Base-by-base conservation (phyloP, 139 green algal species). In the Pseudopediastrum boryanum region DNA sequence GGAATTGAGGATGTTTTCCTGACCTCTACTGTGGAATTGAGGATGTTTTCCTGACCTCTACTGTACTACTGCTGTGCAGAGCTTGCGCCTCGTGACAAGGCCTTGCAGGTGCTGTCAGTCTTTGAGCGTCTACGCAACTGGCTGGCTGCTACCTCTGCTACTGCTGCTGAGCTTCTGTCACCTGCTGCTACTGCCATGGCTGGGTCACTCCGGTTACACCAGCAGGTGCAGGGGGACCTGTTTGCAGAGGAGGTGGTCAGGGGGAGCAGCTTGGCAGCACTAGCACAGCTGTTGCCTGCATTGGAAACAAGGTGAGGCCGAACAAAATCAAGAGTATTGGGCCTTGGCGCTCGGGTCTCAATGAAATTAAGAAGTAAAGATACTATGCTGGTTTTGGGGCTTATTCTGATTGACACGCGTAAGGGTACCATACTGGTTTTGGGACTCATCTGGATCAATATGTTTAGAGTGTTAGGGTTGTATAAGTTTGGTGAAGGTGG, bases 171-270 rank as follows among this genome's bases (percentile, higher is more conserved):
- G 39, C 71, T 89, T 75, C 77, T 96, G 46, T 61, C 89, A 64
- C 69, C 83, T 5, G 9, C 16, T 64, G 54, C 54, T 33, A 27
- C 10, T 64, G 54, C 54, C 48, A n/a, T 16, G 48, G 48, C 48
- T 21, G 29, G n/a, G 4, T 35, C 51, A 21, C 46, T 64, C 23
- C 46, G 46, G 9, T 46, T 77, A 27, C 56, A 54, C 4, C 63
- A 86, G 23, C 54, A 59, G 21, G 66, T 66, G 79, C n/a, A n/a
- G n/a, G n/a, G 93, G 50, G 25, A 33, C 1, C 21, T 85, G 6
- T 83, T 91, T 58, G 80, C 68, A 16, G 91, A 92, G 80, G 86
- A 94, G 88, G 85, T 86, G 44, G 77, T 94, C 9, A 78, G 89
- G 3, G 87, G 84, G 42, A 82, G 67, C 19, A 39, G 75, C 3